Evolutionary conservation across 2,329 filamentous ascomycete genomes (phyloP).

Genomic region (Neophaeococcomyces mojaviensis): DNA sequence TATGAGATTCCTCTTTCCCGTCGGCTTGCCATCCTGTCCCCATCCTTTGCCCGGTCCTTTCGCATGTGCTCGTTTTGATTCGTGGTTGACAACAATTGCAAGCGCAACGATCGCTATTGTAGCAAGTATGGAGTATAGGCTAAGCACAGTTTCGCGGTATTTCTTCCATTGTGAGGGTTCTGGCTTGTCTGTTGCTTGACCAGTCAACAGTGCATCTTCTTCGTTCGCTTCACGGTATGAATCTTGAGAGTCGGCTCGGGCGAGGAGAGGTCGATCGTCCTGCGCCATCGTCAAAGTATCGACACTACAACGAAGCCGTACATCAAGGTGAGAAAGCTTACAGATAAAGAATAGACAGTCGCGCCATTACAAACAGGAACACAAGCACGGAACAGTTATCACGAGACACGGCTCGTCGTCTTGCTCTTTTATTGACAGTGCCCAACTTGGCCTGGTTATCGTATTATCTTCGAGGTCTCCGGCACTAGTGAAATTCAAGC

Average conservation of each 20-base stretch:
- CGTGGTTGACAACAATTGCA: constrained; percentile 70
- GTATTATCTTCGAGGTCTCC: no score
- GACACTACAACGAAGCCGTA: background rate
- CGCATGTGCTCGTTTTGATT: constrained; percentile 28
- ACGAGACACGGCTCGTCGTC: no score
- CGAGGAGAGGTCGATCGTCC: constrained; percentile 46
- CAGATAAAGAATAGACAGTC: no score
- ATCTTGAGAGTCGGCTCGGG: constrained; percentile 51
- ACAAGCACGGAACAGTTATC: no score
- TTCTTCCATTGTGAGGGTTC: constrained; percentile 43
- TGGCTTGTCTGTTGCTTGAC: constrained; percentile 36
- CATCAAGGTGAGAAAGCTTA: background rate
- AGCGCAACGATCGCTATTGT: constrained; percentile 72
- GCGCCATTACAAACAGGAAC: no score
- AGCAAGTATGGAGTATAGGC: constrained; percentile 74
- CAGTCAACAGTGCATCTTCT: constrained; percentile 56
- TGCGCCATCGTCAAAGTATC: constrained; percentile 11
- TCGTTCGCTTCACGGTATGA: constrained; percentile 51
- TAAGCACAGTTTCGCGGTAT: constrained; percentile 68
- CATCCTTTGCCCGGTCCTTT: constrained; percentile 26
- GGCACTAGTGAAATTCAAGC: no score
- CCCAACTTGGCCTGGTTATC: no score
- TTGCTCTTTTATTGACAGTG: no score
- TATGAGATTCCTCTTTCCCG: constrained; percentile 80
- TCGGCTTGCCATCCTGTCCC: constrained; percentile 37